phyloP scores from a whole-genome alignment of 1,284 basidiomycete species.

The Ceratobasidium theobromae region DNA sequence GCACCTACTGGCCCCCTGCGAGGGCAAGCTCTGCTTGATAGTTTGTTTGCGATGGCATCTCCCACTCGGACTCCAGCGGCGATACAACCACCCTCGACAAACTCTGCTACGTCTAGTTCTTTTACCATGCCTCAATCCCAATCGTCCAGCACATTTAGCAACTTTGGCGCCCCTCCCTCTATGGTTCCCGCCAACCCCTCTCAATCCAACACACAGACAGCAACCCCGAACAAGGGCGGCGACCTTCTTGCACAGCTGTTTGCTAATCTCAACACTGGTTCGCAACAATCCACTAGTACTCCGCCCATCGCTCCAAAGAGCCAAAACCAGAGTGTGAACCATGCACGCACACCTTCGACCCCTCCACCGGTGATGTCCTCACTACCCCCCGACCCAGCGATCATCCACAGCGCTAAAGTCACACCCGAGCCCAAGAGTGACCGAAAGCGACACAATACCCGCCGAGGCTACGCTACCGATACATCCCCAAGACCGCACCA shows the following conservation, averaged over 20 bases:
- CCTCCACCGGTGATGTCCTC: background rate
- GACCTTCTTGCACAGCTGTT: slow-evolving; percentile 18
- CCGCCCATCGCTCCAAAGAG: background rate
- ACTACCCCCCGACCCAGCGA: slow-evolving; percentile 14
- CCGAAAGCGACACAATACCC: background rate
- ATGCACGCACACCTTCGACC: background rate
- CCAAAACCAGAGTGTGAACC: background rate
- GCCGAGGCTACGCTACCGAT: background rate
- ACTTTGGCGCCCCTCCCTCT: background rate
- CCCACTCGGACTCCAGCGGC: slow-evolving; percentile 1
- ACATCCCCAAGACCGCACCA: slow-evolving; percentile 1
- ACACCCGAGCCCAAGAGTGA: slow-evolving; percentile 3
- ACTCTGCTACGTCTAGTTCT: background rate
- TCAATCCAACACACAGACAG: background rate
- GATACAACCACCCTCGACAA: background rate
- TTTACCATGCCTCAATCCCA: background rate
- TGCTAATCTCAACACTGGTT: slow-evolving; percentile 4
- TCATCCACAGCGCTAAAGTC: slow-evolving; percentile 18
- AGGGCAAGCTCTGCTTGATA: slow-evolving; percentile 15
- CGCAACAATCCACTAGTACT: background rate
- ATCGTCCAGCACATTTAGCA: background rate
- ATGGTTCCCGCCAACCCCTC: background rate
- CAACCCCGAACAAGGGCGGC: slow-evolving; percentile 3
- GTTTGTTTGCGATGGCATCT: slow-evolving; percentile 25
- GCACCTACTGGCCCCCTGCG: slow-evolving; percentile 4